Percentiles rank a stretch among this genome's conserved stretches.
phyloP scores from a whole-genome alignment of 2,329 filamentous ascomycete genomes.

The Alternaria sp. region DNA sequence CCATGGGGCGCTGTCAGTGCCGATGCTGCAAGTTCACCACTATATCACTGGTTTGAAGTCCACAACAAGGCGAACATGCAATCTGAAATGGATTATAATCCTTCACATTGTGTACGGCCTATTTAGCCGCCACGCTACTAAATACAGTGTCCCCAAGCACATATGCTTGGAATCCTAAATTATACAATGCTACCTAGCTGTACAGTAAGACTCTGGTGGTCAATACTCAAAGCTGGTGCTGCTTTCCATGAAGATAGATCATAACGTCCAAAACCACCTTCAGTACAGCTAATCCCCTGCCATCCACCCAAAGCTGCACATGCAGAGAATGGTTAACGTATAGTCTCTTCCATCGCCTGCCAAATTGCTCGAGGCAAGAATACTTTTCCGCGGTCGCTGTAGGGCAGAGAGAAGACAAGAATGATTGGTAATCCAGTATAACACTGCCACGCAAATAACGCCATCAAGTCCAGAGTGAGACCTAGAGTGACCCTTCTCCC shows the following conservation, averaged over 20 bases:
- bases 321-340: slow-evolving; percentile 13
- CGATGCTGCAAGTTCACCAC: neutral
- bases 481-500: slow-evolving; percentile 29
- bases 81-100: slow-evolving; percentile 5
- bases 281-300: slow-evolving; percentile 6
- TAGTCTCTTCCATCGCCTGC: slow-evolving; percentile 11
- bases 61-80: neutral
- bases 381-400: slow-evolving; percentile 9
- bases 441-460: slow-evolving; percentile 38
- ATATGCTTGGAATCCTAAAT: slow-evolving; percentile 18
- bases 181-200: slow-evolving; percentile 27
- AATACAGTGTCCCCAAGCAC: slow-evolving; percentile 21
- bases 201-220: slow-evolving; percentile 1
- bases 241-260: slow-evolving; percentile 7
- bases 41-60: neutral
- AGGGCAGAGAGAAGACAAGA: slow-evolving; percentile 20
- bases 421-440: slow-evolving; percentile 39
- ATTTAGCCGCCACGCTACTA: slow-evolving; percentile 12
- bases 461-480: slow-evolving; percentile 36
- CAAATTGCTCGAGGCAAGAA: slow-evolving; percentile 7
- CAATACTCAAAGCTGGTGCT: slow-evolving; percentile 8
- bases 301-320: slow-evolving; percentile 8
- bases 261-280: slow-evolving; percentile 3
- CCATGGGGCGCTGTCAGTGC: neutral
- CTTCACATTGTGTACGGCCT: slow-evolving; percentile 15